phyloP scores from a whole-genome alignment of 2,329 filamentous ascomycete species.

The Fonsecaea multimorphosa region DNA sequence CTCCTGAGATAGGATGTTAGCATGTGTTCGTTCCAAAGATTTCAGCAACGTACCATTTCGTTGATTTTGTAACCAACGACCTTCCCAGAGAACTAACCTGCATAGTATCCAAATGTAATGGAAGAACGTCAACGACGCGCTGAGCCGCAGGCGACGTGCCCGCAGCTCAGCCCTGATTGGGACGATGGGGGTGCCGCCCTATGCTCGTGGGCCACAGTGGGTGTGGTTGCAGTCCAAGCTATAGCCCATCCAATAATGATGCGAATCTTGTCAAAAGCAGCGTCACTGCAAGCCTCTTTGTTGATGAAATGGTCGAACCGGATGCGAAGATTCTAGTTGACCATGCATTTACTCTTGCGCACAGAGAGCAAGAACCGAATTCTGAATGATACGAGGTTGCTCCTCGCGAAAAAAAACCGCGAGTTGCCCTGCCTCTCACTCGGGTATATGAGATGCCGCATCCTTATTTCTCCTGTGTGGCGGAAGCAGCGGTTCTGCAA shows the following conservation, averaged over 20 bases:
- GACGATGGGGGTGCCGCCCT: not conserved
- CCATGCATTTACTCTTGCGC: too few species aligned
- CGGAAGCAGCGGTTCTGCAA: too few species aligned
- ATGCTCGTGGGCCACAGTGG: not conserved
- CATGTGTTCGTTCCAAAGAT: not conserved
- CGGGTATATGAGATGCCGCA: too few species aligned
- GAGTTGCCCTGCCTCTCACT: too few species aligned
- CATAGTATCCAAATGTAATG: not conserved
- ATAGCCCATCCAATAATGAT: not conserved
- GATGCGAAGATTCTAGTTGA: too few species aligned
- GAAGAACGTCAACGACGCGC: not conserved
- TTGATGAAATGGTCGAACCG: too few species aligned
- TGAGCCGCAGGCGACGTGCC: not conserved
- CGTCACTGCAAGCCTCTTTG: too few species aligned
- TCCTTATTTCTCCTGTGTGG: too few species aligned
- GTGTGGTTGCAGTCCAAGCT: not conserved
- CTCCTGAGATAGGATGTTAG: constrained; percentile 62
- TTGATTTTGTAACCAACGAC: not conserved
- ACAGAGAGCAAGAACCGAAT: too few species aligned
- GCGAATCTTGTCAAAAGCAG: too few species aligned
- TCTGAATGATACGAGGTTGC: too few species aligned
- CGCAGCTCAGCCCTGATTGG: not conserved
- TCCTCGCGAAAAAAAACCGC: too few species aligned
- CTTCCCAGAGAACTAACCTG: not conserved
- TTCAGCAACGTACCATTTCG: constrained; percentile 13